A percentile compares a stretch with the other conserved stretches of the same genome.
These are phyloP conservation scores for Dactylellina parvicollis DNA, from an alignment of 2,329 filamentous ascomycete genomes.

Conservation along the genomic window DNA sequence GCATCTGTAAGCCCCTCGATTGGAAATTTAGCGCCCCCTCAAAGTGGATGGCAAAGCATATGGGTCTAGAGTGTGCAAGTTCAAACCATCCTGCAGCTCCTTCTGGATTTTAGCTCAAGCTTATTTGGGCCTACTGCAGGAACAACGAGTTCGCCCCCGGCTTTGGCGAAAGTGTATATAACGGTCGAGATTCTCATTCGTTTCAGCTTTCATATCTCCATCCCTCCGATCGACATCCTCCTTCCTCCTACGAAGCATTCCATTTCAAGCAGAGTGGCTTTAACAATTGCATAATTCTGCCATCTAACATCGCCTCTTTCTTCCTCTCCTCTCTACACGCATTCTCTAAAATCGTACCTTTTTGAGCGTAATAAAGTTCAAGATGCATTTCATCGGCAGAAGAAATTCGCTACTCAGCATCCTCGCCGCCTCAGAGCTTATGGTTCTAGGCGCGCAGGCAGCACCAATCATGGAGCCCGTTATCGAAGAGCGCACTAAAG, in stretches of 20 bases:
- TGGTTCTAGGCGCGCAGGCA: conserved; percentile 17
- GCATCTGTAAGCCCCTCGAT: no score
- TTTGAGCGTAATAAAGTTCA: conserved; percentile 1
- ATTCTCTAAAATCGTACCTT: not conserved
- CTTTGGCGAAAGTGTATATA: conserved; percentile 19
- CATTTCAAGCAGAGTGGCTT: not conserved
- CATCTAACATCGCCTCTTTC: not conserved
- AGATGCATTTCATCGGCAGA: conserved; percentile 42
- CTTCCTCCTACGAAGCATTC: conserved; percentile 3
- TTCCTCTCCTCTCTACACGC: not conserved
- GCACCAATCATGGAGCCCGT: conserved; percentile 24
- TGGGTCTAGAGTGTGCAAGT: conserved; percentile 12
- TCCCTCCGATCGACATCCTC: conserved; percentile 21
- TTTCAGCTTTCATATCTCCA: conserved; percentile 13
- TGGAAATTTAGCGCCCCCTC: not conserved
- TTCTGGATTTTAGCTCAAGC: conserved; percentile 5
- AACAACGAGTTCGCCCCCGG: not conserved
- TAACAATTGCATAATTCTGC: conserved; percentile 16
- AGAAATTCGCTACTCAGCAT: conserved; percentile 32
- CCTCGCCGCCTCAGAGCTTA: conserved; percentile 32
- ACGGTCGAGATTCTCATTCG: conserved; percentile 3
- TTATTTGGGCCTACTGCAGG: not conserved
- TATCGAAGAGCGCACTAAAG: conserved; percentile 1
- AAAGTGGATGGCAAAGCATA: not conserved
- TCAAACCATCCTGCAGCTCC: conserved; percentile 15